phyloP scores from a whole-genome alignment of 1,139 yeast species.

The Geotrichum bryndzae region DNA sequence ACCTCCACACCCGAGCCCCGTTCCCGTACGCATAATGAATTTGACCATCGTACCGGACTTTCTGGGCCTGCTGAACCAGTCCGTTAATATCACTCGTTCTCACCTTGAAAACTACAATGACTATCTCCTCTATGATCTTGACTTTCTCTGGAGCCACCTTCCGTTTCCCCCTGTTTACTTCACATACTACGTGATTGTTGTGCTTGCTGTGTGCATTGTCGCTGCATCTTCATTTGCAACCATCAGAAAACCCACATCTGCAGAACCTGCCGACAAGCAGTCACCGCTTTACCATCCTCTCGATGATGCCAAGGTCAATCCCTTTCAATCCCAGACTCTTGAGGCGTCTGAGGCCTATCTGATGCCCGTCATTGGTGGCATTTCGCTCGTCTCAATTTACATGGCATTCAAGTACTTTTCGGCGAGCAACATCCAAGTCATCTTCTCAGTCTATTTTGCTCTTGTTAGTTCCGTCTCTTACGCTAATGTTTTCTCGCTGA shows the following conservation, averaged over 20 bases:
- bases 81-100: not conserved
- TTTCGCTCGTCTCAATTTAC: conserved; percentile 37
- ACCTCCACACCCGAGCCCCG: not conserved
- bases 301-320: conserved; percentile 30
- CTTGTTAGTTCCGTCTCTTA: conserved; percentile 32
- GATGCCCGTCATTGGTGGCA: conserved; percentile 42
- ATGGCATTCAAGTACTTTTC: conserved; percentile 35
- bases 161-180: conserved; percentile 21
- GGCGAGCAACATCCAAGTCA: conserved; percentile 30
- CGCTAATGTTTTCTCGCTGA: conserved; percentile 26
- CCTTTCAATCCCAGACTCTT: conserved; percentile 16
- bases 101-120: not conserved
- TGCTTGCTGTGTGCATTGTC: conserved; percentile 35
- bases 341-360: conserved; percentile 34
- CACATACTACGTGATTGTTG: conserved; percentile 23
- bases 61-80: not conserved
- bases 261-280: conserved; percentile 39
- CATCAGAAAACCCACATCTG: conserved; percentile 42
- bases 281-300: conserved; percentile 44
- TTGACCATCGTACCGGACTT: not conserved
- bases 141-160: conserved; percentile 12
- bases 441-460: conserved; percentile 36
- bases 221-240: conserved; percentile 41
- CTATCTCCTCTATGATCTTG: conserved; percentile 10
- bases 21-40: not conserved